Percentiles rank a stretch among this genome's conserved stretches.
Evolutionary conservation across 345 rosid species (phyloP).

Genomic region (Dipteronia dyeriana): DNA sequence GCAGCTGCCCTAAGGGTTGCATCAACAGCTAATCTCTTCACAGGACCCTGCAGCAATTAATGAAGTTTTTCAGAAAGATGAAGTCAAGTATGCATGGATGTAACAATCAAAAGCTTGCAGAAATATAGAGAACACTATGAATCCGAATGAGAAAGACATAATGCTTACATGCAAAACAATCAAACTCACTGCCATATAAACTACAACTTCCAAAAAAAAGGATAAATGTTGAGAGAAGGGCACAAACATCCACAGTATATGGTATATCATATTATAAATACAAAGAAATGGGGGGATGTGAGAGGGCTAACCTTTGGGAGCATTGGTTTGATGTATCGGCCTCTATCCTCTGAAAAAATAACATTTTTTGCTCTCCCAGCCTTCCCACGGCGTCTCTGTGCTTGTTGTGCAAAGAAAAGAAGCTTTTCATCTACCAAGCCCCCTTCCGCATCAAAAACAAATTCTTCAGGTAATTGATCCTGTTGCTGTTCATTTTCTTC

Average conservation of each 20-base stretch:
- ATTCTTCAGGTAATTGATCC: slow-evolving; percentile 93
- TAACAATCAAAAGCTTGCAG: slow-evolving; percentile 2
- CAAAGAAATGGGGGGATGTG: slow-evolving; percentile 6
- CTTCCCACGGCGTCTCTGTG: slow-evolving; percentile 81
- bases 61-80: slow-evolving; percentile 19
- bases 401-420: slow-evolving; percentile 97
- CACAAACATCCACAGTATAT: neutral
- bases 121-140: neutral
- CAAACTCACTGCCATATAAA: neutral
- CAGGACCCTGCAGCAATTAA: slow-evolving; percentile 68
- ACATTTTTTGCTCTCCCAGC: slow-evolving; percentile 99
- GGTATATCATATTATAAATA: neutral
- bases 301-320: slow-evolving; percentile 79
- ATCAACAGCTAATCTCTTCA: slow-evolving; percentile 94
- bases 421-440: slow-evolving; percentile 98
- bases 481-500: slow-evolving; percentile 83
- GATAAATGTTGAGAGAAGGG: neutral
- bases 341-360: slow-evolving; percentile 96
- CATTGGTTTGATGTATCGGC: slow-evolving; percentile 97
- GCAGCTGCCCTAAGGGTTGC: slow-evolving; percentile 99
- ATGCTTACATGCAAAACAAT: neutral
- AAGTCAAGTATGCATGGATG: neutral
- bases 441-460: slow-evolving; percentile 97
- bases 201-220: neutral
- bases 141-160: neutral